Base-by-base conservation (phyloP, 495 filamentous ascomycete genomes). In the Friedmanniomyces endolithicus region DNA sequence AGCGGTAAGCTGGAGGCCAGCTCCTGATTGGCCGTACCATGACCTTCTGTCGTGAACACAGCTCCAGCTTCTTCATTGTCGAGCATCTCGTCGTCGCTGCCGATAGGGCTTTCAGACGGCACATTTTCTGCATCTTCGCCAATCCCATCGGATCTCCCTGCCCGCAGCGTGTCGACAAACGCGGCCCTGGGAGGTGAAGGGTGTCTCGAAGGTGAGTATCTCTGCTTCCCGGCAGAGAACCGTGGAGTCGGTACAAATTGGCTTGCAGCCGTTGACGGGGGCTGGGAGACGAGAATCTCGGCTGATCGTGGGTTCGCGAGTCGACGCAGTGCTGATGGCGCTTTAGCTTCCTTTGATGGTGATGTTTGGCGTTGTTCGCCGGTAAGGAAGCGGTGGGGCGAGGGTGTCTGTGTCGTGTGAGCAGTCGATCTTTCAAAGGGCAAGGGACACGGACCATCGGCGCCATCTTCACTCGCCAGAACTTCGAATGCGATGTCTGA, bases 41-140 rank as follows among this genome's bases (percentile, higher is more conserved):
- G 22, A 11, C 4, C 7, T 35, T 52, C 46, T 1, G 48, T 60
- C 24, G 46, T 50, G 2, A 45, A 52, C 27, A 50, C 14, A 1
- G 33, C 41, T 6, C 39, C 12, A 1, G 44, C 46, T 31, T 59
- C 31, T 16, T 54, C 56, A 12, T 25, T 27, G 41, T 55, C 45
- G n/a, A 55, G 52, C 52, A 60, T 55, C 44, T 55, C 52, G 7
- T 60, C 57, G 33, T 60, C 57, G 6, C 53, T 43, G 14, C 22
- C 23, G 24, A 52, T 19, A 7, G 31, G 17, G n/a, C 7, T 14
- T 8, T 29, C 17, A 16, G 39, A 22, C 2, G 48, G 29, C 1
- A 16, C 24, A 20, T 61, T 53, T 23, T 52, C 48, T 11, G 49
- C 50, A 48, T 57, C 33, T 9, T 57, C 49, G n/a, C n/a, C n/a